A percentile compares a stretch with the other conserved stretches of the same genome.
Evolutionary conservation across 371 early-diverging fungal genomes (phyloP).

Genomic region (Funneliformis caledonium): DNA sequence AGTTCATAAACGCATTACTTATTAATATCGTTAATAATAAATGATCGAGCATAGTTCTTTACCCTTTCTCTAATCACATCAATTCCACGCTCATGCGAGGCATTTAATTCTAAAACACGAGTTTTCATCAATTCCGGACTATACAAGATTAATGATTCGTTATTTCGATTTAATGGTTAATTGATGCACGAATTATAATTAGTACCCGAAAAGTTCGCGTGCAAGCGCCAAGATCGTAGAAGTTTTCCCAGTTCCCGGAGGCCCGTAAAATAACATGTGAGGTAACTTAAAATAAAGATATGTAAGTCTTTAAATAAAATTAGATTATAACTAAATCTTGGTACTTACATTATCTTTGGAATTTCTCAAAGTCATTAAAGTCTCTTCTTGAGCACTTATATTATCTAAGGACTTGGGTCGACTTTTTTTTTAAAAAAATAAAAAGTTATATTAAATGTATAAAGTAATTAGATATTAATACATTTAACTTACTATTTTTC

Average conservation of each 20-base stretch:
- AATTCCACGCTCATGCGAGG: conserved; percentile 99
- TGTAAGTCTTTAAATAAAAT: background rate
- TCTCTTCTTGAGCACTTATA: conserved; percentile 90
- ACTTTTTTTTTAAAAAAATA: conserved; percentile 47
- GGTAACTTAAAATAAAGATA: conserved; percentile 72
- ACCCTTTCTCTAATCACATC: conserved; percentile 94
- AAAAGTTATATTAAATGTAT: background rate
- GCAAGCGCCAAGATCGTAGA: conserved; percentile 95
- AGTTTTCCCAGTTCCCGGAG: conserved; percentile 99
- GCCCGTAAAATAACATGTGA: conserved; percentile 98
- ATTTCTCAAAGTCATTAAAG: conserved; percentile 82
- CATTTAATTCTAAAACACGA: conserved; percentile 97
- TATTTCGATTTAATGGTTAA: background rate
- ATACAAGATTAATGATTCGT: background rate
- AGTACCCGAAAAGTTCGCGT: conserved; percentile 87
- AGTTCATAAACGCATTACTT: background rate
- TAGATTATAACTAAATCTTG: background rate
- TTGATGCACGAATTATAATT: background rate
- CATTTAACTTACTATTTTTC: background rate
- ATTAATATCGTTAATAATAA: conserved; percentile 52
- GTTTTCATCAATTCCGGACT: conserved; percentile 77
- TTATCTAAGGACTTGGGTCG: conserved; percentile 90
- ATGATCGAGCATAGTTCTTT: conserved; percentile 92
- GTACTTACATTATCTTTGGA: background rate
- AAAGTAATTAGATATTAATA: background rate